These are phyloP conservation scores for Xenoacremonium recifei DNA, from an alignment of 2,329 filamentous ascomycete species.

Conservation along the genomic window DNA sequence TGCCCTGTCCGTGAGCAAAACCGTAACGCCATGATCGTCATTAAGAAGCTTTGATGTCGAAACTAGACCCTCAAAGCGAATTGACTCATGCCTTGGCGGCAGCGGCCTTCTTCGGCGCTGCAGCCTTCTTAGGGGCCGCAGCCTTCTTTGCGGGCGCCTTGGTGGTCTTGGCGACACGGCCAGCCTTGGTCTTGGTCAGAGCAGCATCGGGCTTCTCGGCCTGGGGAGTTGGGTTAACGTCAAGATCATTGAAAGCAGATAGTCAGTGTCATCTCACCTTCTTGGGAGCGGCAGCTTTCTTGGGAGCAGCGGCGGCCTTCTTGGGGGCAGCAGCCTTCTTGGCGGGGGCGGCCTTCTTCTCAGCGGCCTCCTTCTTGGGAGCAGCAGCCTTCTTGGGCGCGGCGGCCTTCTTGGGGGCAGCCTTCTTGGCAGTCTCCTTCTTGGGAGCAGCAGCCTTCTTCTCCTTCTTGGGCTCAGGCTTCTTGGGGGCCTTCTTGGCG, in stretches of 20 bases:
- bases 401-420: conserved; percentile 29
- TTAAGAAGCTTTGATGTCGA: conserved; percentile 32
- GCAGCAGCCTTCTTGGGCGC: conserved; percentile 29
- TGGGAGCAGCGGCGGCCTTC: conserved; percentile 25
- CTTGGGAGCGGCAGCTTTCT: conserved; percentile 28
- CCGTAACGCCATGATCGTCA: conserved; percentile 37
- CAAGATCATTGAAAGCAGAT: no score
- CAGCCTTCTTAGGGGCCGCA: conserved; percentile 43
- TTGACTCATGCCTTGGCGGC: conserved; percentile 38
- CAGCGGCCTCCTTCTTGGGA: conserved; percentile 25
- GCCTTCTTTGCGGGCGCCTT: conserved; percentile 43
- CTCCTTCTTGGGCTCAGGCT: conserved; percentile 39
- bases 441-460: conserved; percentile 32
- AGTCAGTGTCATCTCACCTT: conserved; percentile 11
- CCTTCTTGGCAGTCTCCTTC: conserved; percentile 28
- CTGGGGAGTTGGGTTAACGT: conserved; percentile 19
- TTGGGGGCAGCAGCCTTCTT: conserved; percentile 51
- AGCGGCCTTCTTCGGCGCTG: conserved; percentile 44
- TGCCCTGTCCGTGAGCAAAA: conserved; percentile 26
- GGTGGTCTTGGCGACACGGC: conserved; percentile 73
- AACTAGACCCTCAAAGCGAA: no score
- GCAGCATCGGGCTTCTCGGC: conserved; percentile 65
- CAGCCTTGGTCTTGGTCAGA: conserved; percentile 80
- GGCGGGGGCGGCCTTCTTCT: conserved; percentile 29
- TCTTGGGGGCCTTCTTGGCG: conserved; percentile 63